Conservation (phyloP, 305 asterid genomes). For the Fraxinus baroniana region DNA sequence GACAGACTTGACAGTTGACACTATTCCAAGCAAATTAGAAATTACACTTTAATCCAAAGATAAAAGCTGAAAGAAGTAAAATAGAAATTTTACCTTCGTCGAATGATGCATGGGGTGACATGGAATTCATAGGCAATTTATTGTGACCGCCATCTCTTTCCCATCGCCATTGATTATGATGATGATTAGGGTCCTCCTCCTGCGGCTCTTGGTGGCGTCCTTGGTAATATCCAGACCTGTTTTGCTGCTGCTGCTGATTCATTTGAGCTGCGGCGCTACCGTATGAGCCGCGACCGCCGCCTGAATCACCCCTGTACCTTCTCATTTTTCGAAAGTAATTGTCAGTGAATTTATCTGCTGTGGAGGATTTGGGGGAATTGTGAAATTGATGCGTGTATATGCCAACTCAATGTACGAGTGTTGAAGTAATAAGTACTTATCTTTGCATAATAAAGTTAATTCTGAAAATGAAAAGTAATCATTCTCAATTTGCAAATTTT, state of each 20-base stretch:
- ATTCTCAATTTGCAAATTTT: background rate
- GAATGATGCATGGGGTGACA: constrained; percentile 33
- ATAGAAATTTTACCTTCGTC: constrained; percentile 26
- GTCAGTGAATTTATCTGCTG: background rate
- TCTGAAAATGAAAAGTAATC: background rate
- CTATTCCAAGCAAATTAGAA: background rate
- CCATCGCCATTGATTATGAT: constrained; percentile 33
- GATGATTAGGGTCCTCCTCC: constrained; percentile 18
- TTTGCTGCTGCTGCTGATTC: constrained; percentile 20
- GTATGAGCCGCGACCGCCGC: constrained; percentile 16
- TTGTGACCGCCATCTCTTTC: constrained; percentile 30
- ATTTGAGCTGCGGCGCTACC: constrained; percentile 14
- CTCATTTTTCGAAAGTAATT: background rate
- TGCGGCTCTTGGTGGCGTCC: constrained; percentile 16
- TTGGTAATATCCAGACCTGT: constrained; percentile 5
- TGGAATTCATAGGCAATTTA: constrained; percentile 24
- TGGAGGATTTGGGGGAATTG: background rate
- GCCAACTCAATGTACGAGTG: background rate
- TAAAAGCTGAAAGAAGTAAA: background rate
- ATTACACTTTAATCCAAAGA: background rate
- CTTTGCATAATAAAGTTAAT: background rate
- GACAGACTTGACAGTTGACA: background rate
- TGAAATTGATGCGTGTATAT: background rate
- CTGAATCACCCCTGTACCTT: constrained; percentile 4
- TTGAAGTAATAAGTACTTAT: background rate